These are phyloP conservation scores for Rhizopogon sp. DNA, from an alignment of 768 basidiomycete genomes.

Conservation along the genomic window DNA sequence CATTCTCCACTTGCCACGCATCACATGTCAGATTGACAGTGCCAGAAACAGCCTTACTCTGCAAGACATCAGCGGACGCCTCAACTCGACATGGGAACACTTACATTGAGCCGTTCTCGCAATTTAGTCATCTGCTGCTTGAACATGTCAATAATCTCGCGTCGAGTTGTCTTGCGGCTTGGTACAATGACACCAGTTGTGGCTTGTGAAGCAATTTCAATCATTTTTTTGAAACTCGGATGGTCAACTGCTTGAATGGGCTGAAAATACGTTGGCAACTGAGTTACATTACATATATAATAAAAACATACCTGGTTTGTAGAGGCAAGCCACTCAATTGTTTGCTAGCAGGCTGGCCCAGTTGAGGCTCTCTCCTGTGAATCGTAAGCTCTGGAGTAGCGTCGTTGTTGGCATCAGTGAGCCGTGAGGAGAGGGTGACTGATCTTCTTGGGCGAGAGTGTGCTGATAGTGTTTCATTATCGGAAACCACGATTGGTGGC, in stretches of 20 bases:
- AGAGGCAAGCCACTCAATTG: conserved; percentile 29
- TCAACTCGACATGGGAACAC: neutral
- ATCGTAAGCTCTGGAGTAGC: no score
- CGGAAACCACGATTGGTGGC: no score
- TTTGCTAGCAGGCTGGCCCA: no score
- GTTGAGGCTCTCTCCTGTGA: no score
- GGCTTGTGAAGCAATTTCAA: conserved; percentile 32
- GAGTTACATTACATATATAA: neutral
- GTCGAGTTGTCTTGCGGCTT: conserved; percentile 17
- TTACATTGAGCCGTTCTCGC: conserved; percentile 13
- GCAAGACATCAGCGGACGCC: neutral
- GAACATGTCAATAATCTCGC: conserved; percentile 28
- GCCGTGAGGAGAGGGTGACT: no score
- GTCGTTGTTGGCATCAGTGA: no score
- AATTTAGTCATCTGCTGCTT: conserved; percentile 12
- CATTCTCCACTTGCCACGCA: conserved; percentile 26
- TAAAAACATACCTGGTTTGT: conserved; percentile 32
- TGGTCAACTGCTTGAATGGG: conserved; percentile 33
- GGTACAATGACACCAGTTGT: conserved; percentile 33
- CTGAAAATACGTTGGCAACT: conserved; percentile 6
- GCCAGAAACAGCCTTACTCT: conserved; percentile 14
- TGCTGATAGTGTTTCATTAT: no score
- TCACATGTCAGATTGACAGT: conserved; percentile 30
- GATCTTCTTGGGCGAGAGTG: no score
- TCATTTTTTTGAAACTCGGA: conserved; percentile 32